Evolutionary conservation across 1,284 basidiomycete genomes (phyloP), one percentile per base, ranked within the genome.

Genomic region (Ustilago loliicola): DNA sequence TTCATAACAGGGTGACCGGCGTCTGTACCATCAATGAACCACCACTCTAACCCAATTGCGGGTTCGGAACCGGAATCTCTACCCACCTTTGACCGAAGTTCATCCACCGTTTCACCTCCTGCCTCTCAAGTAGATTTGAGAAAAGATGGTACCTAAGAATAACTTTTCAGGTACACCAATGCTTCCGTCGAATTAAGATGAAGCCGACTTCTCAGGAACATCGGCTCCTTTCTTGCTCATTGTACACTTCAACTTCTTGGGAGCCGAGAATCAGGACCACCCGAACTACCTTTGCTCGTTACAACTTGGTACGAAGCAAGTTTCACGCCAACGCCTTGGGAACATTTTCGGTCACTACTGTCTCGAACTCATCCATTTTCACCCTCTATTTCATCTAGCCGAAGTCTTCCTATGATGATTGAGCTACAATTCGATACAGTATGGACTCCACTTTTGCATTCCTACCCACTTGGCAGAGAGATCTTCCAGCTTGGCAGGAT

Each of bases 131-230:
- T 19, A 21, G 8, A 23, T 6, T 48, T 48, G 15, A 2, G 42
- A 48, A 23, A 4, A 6, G 9, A 27, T 25, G 54, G 21, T 38
- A 48, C 21, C 45, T 53, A 53, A 53, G 51, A 53, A 53, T 53
- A 53, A 8, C 50, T 51, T 30, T 38, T 38, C 13, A 38, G 36
- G 36, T 15, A 38, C 36, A 8, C 36, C 36, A 38, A 11, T 15
- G 6, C 36, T 38, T 38, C 36, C 11, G 32, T 34, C 32, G 32
- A 34, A 34, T 7, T 5, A 7, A 3, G 9, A 15, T 38, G 36
- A 10, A 38, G 36, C 36, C 17, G 36, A 11, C 15, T 38, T 7
- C 17, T 38, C 51, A 53, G 51, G 30, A 53, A 53, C 30, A 34
- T 21, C 25, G 51, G 29, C 8, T 32, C 32, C 17, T 32, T 32